phyloP scores from a whole-genome alignment of 2,329 filamentous ascomycete species.

The Pseudogymnoascus sp. region DNA sequence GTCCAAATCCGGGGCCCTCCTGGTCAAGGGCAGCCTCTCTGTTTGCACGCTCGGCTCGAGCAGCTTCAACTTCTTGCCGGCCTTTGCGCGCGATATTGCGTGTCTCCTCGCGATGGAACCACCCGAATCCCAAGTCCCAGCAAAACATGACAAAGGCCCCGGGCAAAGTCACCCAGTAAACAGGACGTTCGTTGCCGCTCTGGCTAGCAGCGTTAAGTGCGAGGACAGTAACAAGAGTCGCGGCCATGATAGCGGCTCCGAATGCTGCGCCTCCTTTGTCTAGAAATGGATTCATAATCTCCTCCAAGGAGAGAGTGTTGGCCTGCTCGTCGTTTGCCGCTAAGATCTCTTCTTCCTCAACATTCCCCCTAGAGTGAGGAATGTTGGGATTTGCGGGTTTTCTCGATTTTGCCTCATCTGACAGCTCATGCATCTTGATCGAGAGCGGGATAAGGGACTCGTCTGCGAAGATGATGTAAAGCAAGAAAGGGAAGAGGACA shows the following conservation, averaged over 20 bases:
- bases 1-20: not conserved
- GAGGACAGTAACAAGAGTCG: slow-evolving; percentile 56
- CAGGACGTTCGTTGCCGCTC: slow-evolving; percentile 41
- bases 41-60: slow-evolving; percentile 32
- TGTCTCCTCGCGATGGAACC: slow-evolving; percentile 53
- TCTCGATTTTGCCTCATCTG: slow-evolving; percentile 44
- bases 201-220: slow-evolving; percentile 54
- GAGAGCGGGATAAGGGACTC: slow-evolving; percentile 53
- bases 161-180: slow-evolving; percentile 62
- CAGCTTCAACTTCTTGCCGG: slow-evolving; percentile 38
- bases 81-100: slow-evolving; percentile 52
- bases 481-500: slow-evolving; percentile 58
- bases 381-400: slow-evolving; percentile 66
- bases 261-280: slow-evolving; percentile 58
- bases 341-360: slow-evolving; percentile 41
- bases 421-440: slow-evolving; percentile 61
- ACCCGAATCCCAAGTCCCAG: slow-evolving; percentile 58
- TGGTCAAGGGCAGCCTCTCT: slow-evolving; percentile 20
- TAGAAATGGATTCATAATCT: slow-evolving; percentile 67
- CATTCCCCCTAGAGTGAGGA: slow-evolving; percentile 49
- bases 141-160: slow-evolving; percentile 60
- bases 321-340: slow-evolving; percentile 39
- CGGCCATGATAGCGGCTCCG: slow-evolving; percentile 56
- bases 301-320: slow-evolving; percentile 54
- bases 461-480: slow-evolving; percentile 60